Evolutionary conservation across 2,329 filamentous ascomycete species (phyloP).

Genomic region (Aureobasidium lini): DNA sequence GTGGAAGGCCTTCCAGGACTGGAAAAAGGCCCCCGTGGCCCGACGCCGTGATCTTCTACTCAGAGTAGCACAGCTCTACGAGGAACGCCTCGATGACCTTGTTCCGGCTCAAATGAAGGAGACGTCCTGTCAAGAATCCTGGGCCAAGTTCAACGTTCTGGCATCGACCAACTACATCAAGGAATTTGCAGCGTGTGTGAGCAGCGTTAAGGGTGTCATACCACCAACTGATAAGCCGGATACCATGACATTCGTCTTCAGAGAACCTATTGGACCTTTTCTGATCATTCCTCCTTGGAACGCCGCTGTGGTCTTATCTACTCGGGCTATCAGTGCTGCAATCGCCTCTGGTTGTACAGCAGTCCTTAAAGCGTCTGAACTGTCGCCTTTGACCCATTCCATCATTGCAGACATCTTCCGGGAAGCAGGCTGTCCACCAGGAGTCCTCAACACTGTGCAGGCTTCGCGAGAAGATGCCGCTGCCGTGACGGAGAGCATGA

Average conservation of each 20-base stretch:
- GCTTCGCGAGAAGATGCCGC: conserved; percentile 28
- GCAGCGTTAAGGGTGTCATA: conserved; percentile 16
- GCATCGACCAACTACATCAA: conserved; percentile 23
- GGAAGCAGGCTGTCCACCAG: conserved; percentile 37
- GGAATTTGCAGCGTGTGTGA: conserved; percentile 23
- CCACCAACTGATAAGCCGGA: background rate
- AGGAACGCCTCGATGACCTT: conserved; percentile 20
- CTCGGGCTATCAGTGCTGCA: conserved; percentile 19
- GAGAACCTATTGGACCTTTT: conserved; percentile 24
- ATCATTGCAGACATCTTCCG: conserved; percentile 30
- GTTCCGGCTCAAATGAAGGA: conserved; percentile 24
- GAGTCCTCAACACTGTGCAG: conserved; percentile 34
- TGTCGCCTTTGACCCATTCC: conserved; percentile 23
- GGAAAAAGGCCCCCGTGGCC: conserved; percentile 24
- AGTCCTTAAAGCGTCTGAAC: conserved; percentile 21
- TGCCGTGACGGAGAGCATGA: conserved; percentile 30
- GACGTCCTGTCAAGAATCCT: conserved; percentile 33
- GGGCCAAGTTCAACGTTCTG: conserved; percentile 29
- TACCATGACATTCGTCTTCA: conserved; percentile 23
- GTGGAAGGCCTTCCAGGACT: conserved; percentile 24
- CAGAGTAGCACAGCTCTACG: conserved; percentile 24
- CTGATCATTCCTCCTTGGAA: conserved; percentile 21
- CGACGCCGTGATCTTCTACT: conserved; percentile 24
- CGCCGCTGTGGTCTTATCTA: conserved; percentile 20
- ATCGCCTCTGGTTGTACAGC: conserved; percentile 21